Base-by-base conservation (phyloP, 108 stramenopile species). In the Stephanodiscus triporus region DNA sequence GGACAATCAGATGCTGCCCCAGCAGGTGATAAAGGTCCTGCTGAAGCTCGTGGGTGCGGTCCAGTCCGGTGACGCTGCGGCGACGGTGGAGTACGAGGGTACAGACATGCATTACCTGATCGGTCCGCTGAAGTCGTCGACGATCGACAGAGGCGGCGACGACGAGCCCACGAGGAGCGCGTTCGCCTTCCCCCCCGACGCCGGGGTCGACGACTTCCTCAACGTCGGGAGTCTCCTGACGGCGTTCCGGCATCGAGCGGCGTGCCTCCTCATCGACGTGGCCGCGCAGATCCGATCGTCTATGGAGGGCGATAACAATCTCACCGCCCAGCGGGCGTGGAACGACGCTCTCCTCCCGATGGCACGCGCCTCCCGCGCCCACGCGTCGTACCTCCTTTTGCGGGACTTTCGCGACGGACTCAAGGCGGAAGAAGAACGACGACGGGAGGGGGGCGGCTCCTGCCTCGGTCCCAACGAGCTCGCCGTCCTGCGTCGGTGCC, bases 1-100 rank as follows among this genome's bases (percentile, higher is more conserved):
- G 53, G 95, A 96, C 83, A 96, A 96, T 76, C 87, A 94, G 53
- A 96, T 96, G 95, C 77, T 96, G 38, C 93, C 95, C 13, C 92
- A 94, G 77, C 95, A 96, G 75, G 92, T 92, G 6, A 66, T 90
- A 29, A 93, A 91, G 76, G 92, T 96, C 1, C 69, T 96, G 68
- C 64, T 96, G 22, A 96, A 96, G 59, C 60, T 96, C 26, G 91
- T 94, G 16, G 73, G 84, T 5, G 89, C 83, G 34, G 84, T 90
- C 10, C 66, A 76, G 29, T 47, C 79, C 83, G 62, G 66, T 68
- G 56, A 66, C 49, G 47, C 32, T 9, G 64, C 32, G 1, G 77
- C 30, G 26, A 42, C 66, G 69, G 57, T 62, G n/a, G 78, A 80
- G 30, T 76, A 72, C 26, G 63, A 72, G 37, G 55, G 49, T 23